Percentiles rank a stretch among this genome's conserved stretches.
Conservation (phyloP, 768 basidiomycete species). For the Suillus subalutaceus region DNA sequence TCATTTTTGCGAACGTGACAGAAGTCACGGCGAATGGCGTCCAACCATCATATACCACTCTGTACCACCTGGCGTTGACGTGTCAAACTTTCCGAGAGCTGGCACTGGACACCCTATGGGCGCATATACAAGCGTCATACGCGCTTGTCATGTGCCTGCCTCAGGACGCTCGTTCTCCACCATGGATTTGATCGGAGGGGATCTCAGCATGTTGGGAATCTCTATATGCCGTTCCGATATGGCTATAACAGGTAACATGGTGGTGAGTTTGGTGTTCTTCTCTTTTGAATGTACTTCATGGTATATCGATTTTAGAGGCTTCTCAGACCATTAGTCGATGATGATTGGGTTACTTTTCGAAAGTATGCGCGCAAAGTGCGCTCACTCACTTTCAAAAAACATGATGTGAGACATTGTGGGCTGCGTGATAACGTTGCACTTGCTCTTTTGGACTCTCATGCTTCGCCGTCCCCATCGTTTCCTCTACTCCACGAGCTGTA, state of each 20-base stretch:
- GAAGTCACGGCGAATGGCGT: too few relatives aligned
- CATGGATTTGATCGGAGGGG: too few relatives aligned
- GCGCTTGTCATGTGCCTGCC: too few relatives aligned
- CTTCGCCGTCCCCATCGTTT: background rate
- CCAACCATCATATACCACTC: too few relatives aligned
- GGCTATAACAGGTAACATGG: background rate
- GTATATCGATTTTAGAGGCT: background rate
- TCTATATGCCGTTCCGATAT: background rate
- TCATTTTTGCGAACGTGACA: too few relatives aligned
- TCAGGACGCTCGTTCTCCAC: background rate
- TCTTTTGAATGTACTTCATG: background rate
- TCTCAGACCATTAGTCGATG: background rate
- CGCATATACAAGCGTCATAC: too few relatives aligned
- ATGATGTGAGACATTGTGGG: too few relatives aligned
- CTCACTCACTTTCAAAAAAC: background rate
- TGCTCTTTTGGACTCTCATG: background rate
- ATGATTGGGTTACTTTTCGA: background rate
- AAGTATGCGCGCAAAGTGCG: background rate
- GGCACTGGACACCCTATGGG: too few relatives aligned
- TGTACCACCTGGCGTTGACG: too few relatives aligned
- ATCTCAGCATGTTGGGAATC: too few relatives aligned
- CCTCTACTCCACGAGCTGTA: background rate
- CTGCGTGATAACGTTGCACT: background rate
- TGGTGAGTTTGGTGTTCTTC: background rate
- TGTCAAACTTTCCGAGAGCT: too few relatives aligned